These are phyloP conservation scores for Neolecta irregularis DNA, from an alignment of 1,139 yeast genomes.

Conservation along the genomic window DNA sequence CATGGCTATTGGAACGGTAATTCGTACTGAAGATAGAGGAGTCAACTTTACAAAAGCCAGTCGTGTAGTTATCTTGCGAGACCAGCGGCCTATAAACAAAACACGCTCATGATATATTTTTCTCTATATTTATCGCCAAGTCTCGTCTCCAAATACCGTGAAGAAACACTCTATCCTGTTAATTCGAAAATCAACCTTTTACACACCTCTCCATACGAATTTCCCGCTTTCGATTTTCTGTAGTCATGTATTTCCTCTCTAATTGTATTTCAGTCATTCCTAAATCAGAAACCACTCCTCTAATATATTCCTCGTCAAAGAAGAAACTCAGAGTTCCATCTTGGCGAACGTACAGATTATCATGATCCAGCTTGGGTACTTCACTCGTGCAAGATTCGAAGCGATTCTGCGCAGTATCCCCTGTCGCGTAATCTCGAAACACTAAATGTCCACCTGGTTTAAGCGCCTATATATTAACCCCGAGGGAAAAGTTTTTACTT, in stretches of 20 bases:
- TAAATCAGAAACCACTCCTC: neutral
- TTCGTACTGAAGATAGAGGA: slow-evolving; percentile 14
- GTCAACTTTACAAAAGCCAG: too few relatives aligned
- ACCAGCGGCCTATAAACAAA: too few relatives aligned
- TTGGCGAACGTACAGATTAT: slow-evolving; percentile 9
- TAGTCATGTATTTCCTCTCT: slow-evolving; percentile 1
- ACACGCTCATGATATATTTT: too few relatives aligned
- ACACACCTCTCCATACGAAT: slow-evolving; percentile 4
- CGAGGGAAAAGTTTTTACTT: too few relatives aligned
- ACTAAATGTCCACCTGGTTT: slow-evolving; percentile 9
- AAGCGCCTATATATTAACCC: too few relatives aligned
- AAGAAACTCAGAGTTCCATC: slow-evolving; percentile 12
- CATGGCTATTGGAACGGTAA: slow-evolving; percentile 15
- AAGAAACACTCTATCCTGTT: slow-evolving; percentile 4
- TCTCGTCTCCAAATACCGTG: neutral
- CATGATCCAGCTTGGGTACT: slow-evolving; percentile 10
- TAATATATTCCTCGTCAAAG: slow-evolving; percentile 6
- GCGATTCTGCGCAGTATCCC: slow-evolving; percentile 9
- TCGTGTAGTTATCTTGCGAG: too few relatives aligned
- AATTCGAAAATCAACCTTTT: neutral
- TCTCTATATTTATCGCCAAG: too few relatives aligned
- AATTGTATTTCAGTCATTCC: slow-evolving; percentile 3
- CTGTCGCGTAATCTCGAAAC: slow-evolving; percentile 11
- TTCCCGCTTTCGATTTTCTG: slow-evolving; percentile 7
- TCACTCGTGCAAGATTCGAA: slow-evolving; percentile 7